A percentile compares a stretch with the other conserved stretches of the same genome.
Evolutionary conservation across 495 filamentous ascomycete species (phyloP).

Genomic region (Tuber umbilicatum): DNA sequence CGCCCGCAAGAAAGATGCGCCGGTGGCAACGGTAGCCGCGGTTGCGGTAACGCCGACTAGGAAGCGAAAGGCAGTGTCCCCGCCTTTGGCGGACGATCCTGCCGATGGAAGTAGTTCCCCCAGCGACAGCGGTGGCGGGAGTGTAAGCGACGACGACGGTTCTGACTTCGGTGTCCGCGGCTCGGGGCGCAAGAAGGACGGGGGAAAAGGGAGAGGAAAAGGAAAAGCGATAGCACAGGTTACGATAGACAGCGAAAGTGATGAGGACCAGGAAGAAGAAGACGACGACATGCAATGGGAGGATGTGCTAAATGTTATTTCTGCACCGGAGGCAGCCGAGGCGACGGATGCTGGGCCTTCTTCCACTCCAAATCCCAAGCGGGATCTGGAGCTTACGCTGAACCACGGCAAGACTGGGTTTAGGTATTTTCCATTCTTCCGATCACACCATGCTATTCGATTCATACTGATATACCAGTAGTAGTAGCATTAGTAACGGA

Average conservation of each 20-base stretch:
- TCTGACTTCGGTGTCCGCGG: not conserved
- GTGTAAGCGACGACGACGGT: not conserved
- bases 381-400: conserved; percentile 72
- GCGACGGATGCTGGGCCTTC: conserved; percentile 32
- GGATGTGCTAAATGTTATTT: conserved; percentile 59
- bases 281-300: conserved; percentile 82
- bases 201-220: conserved; percentile 2
- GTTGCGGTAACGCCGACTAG: not conserved
- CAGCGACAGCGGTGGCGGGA: not conserved
- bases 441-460: conserved; percentile 46
- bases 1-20: not conserved
- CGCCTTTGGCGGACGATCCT: not conserved
- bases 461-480: conserved; percentile 23
- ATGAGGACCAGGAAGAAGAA: conserved; percentile 18
- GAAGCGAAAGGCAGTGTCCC: not conserved
- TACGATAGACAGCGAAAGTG: not conserved
- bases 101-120: not conserved
- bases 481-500: conserved; percentile 32
- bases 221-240: conserved; percentile 4
- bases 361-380: conserved; percentile 43
- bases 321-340: conserved; percentile 39
- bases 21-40: not conserved
- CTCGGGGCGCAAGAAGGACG: not conserved
- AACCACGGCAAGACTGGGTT: conserved; percentile 52
- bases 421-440: conserved; percentile 42